Percentiles rank a stretch among this genome's conserved stretches.
phyloP scores from a whole-genome alignment of 2,329 filamentous ascomycete genomes.

The Fusarium sulawesiense region DNA sequence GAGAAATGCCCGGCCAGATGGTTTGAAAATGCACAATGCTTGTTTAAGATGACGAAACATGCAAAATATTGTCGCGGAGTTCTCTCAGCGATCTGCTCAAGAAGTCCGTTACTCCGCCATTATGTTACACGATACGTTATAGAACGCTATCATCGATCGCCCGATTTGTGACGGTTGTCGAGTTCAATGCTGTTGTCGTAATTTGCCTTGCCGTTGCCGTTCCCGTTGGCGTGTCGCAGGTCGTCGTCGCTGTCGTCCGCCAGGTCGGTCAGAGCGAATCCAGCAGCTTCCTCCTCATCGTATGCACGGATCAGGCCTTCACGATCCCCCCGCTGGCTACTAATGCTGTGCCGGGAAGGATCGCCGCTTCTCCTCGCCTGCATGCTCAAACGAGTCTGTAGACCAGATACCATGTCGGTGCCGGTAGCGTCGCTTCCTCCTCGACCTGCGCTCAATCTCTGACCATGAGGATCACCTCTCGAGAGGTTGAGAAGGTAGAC shows the following conservation, averaged over 20 bases:
- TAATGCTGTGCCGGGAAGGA: conserved; percentile 71
- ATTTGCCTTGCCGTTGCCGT: conserved; percentile 57
- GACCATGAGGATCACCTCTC: conserved; percentile 86
- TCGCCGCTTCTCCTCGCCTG: conserved; percentile 82
- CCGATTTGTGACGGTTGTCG: conserved; percentile 61
- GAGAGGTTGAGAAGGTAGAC: conserved; percentile 98
- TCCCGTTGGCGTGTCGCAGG: conserved; percentile 53
- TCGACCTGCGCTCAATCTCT: conserved; percentile 70
- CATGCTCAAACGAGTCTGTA: conserved; percentile 94
- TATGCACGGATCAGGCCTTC: conserved; percentile 89
- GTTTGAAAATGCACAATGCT: conserved; percentile 46
- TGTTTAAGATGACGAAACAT: conserved; percentile 39
- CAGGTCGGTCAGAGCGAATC: conserved; percentile 82
- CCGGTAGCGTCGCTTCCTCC: conserved; percentile 81
- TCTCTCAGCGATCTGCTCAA: conserved; percentile 1
- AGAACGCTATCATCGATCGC: conserved; percentile 47
- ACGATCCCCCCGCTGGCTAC: conserved; percentile 75
- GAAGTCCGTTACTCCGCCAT: conserved; percentile 19
- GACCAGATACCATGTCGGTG: conserved; percentile 88
- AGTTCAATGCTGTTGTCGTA: conserved; percentile 61
- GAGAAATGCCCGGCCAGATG: conserved; percentile 39
- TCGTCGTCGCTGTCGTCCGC: conserved; percentile 81
- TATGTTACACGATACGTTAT: conserved; percentile 34
- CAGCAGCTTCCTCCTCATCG: conserved; percentile 81
- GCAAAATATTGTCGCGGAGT: conserved; percentile 30